Conservation (phyloP, 2,329 filamentous ascomycete species). For the Trichoderma guizhouense region DNA sequence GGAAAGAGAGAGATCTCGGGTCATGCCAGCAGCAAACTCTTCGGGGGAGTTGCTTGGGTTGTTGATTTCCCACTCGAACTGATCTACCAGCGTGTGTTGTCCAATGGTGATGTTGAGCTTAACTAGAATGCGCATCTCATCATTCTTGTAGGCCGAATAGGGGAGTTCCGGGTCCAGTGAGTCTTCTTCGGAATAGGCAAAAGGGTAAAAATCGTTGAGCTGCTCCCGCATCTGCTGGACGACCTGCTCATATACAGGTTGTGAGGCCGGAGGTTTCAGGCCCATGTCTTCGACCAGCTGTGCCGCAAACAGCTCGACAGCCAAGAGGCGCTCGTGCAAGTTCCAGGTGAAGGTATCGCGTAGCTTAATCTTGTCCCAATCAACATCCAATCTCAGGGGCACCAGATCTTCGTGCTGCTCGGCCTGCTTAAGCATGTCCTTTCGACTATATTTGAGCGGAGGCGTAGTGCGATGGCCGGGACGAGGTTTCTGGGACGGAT, state of each 20-base stretch:
- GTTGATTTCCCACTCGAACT: slow-evolving; percentile 99
- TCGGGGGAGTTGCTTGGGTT: slow-evolving; percentile 91
- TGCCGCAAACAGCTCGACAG: slow-evolving; percentile 77
- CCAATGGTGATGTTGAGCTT: slow-evolving; percentile 98
- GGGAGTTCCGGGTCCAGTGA: slow-evolving; percentile 84
- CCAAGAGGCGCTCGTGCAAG: slow-evolving; percentile 81
- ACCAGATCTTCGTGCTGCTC: slow-evolving; percentile 90
- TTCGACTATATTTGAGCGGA: slow-evolving; percentile 69
- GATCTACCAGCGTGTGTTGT: slow-evolving; percentile 87
- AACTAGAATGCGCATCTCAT: slow-evolving; percentile 95
- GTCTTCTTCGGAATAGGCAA: slow-evolving; percentile 85
- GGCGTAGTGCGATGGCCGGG: slow-evolving; percentile 74
- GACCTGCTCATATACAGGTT: slow-evolving; percentile 60
- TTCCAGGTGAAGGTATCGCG: slow-evolving; percentile 99
- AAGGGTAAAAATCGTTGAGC: slow-evolving; percentile 88
- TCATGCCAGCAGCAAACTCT: slow-evolving; percentile 88
- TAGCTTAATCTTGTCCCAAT: slow-evolving; percentile 91
- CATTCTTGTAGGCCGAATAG: slow-evolving; percentile 94
- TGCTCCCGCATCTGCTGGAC: slow-evolving; percentile 78
- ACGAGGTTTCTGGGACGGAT: slow-evolving; percentile 72
- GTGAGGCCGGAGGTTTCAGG: slow-evolving; percentile 65
- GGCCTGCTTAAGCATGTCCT: slow-evolving; percentile 79
- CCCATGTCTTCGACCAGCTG: slow-evolving; percentile 91
- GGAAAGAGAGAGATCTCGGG: slow-evolving; percentile 81
- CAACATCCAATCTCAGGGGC: slow-evolving; percentile 86